A percentile compares a stretch with the other conserved stretches of the same genome.
Evolutionary conservation across 1,139 yeast genomes (phyloP).

Genomic region (Suhomyces taliae): DNA sequence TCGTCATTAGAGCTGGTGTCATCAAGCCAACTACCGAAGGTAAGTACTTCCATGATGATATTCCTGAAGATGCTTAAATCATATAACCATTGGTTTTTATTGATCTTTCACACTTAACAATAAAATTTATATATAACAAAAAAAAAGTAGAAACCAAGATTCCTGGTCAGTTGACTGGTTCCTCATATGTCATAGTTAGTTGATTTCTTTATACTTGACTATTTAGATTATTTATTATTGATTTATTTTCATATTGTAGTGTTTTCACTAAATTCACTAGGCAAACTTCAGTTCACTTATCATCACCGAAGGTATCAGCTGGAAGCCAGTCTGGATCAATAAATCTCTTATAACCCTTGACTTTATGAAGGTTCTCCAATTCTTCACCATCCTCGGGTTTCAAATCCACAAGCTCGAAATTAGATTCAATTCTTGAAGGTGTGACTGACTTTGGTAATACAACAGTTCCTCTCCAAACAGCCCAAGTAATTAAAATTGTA

Average conservation of each 20-base stretch:
- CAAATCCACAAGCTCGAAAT: no score
- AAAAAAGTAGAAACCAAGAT: neutral
- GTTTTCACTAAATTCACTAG: neutral
- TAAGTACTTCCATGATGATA: constrained; percentile 89
- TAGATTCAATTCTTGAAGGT: no score
- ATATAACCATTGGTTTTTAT: neutral
- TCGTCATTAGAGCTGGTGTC: constrained; percentile 79
- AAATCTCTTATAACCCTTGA: no score
- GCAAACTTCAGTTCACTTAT: no score
- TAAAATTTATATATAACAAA: neutral
- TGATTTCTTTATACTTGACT: neutral
- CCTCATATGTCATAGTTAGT: neutral
- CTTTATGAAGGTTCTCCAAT: no score
- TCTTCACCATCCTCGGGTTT: no score
- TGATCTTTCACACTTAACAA: neutral
- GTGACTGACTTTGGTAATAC: no score
- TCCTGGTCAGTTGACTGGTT: neutral
- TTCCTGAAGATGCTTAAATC: constrained; percentile 69
- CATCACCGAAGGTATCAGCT: constrained; percentile 35
- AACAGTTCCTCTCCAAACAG: no score
- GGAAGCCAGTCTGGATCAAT: no score
- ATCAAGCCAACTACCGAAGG: constrained; percentile 91
- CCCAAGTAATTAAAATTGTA: no score
- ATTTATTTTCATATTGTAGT: neutral
- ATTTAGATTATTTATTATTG: neutral